Percentiles rank a stretch among this genome's conserved stretches.
Conservation (phyloP, 805 yeast genomes). For the Jamesozyma jinghongensis region DNA sequence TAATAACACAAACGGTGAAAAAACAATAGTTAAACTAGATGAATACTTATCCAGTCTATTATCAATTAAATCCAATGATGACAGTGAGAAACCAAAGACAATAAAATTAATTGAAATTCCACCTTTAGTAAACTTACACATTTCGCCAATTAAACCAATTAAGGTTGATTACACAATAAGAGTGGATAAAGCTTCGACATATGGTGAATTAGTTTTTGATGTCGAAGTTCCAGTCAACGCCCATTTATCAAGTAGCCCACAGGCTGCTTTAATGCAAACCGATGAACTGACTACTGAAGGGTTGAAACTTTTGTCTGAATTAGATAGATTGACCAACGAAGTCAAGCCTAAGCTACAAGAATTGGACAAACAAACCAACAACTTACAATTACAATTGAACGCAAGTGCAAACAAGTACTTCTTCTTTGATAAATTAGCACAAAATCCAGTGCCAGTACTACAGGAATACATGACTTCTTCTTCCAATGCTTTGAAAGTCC, state of each 20-base stretch:
- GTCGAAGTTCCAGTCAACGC: conserved; percentile 44
- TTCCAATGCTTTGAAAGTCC: conserved; percentile 72
- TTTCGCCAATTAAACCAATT: conserved; percentile 73
- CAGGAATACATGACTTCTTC: conserved; percentile 71
- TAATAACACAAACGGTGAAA: conserved; percentile 36
- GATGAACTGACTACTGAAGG: conserved; percentile 27
- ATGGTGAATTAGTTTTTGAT: conserved; percentile 76
- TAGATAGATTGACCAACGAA: conserved; percentile 23
- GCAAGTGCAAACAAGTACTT: conserved; percentile 55
- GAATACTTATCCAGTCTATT: conserved; percentile 37
- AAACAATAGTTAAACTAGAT: conserved; percentile 45
- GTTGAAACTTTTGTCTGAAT: conserved; percentile 19
- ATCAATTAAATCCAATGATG: conserved; percentile 6
- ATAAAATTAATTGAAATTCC: conserved; percentile 44
- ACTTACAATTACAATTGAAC: conserved; percentile 43
- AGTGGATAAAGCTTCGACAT: conserved; percentile 66
- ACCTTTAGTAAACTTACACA: conserved; percentile 39
- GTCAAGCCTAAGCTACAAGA: conserved; percentile 35
- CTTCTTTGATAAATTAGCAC: conserved; percentile 64
- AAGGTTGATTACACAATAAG: conserved; percentile 63
- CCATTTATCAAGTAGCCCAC: not conserved
- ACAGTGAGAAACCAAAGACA: conserved; percentile 7
- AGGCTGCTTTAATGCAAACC: not conserved
- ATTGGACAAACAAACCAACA: conserved; percentile 36
- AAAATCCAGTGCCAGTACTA: conserved; percentile 71